Evolutionary conservation across 306 rosid genomes (phyloP).

Genomic region (Gastrolobium bilobum): DNA sequence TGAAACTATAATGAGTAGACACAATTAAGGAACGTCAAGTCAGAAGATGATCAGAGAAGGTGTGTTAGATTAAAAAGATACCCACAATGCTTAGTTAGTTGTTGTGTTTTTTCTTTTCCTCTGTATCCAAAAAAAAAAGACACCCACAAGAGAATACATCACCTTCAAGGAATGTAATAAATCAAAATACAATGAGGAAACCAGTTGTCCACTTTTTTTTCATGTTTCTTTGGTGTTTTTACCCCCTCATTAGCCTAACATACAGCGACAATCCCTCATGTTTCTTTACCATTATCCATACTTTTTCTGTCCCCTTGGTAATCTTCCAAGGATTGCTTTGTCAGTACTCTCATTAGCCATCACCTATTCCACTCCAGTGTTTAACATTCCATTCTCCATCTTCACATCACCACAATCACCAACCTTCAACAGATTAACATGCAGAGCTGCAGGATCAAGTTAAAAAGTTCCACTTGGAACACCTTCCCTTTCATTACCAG

Average conservation of each 20-base stretch:
- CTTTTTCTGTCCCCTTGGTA: conserved; percentile 43
- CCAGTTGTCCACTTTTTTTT: background rate
- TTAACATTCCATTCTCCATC: conserved; percentile 39
- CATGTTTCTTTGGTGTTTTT: conserved; percentile 43
- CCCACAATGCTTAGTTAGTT: no score
- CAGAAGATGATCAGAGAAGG: conserved; percentile 26
- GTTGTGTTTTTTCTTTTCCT: no score
- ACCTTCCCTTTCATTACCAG: conserved; percentile 75
- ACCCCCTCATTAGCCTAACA: conserved; percentile 48
- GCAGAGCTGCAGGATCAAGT: conserved; percentile 84
- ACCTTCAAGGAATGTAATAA: background rate
- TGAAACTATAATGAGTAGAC: background rate
- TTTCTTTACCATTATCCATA: background rate
- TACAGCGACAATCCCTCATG: conserved; percentile 19
- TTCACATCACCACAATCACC: conserved; percentile 45
- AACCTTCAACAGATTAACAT: conserved; percentile 49
- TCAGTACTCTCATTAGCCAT: conserved; percentile 36
- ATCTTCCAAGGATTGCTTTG: conserved; percentile 44
- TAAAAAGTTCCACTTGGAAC: conserved; percentile 85
- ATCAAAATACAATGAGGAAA: conserved; percentile 37
- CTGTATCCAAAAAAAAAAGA: no score
- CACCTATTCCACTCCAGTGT: conserved; percentile 41
- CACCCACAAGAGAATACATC: conserved; percentile 10
- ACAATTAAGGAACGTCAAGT: conserved; percentile 14
- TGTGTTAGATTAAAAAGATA: conserved; percentile 18